Conservation (phyloP, 2,329 filamentous ascomycete genomes). For the Fusarium odoratissimum region DNA sequence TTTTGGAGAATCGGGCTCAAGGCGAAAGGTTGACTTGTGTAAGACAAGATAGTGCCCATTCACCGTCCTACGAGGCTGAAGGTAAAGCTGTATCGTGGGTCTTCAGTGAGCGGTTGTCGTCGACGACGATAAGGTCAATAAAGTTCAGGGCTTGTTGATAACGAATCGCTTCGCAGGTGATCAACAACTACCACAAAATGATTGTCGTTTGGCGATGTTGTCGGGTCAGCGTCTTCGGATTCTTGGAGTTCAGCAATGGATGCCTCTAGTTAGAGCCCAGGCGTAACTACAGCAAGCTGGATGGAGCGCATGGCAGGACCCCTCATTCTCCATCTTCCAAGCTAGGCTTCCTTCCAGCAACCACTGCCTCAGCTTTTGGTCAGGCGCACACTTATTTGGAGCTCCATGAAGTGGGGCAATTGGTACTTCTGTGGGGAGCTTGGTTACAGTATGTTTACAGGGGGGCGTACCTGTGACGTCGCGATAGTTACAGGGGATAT, state of each 20-base stretch:
- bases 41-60: constrained; percentile 38
- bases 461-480: constrained; percentile 23
- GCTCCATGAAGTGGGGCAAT: constrained; percentile 17
- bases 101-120: constrained; percentile 4
- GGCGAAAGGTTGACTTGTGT: constrained; percentile 23
- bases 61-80: constrained; percentile 37
- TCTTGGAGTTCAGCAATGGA: constrained; percentile 1
- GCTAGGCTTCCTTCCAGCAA: constrained; percentile 5
- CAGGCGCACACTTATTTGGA: constrained; percentile 27
- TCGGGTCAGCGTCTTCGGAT: constrained; percentile 33
- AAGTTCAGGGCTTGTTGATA: neutral
- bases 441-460: constrained; percentile 7
- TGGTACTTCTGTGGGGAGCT: neutral
- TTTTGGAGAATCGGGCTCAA: neutral
- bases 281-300: neutral
- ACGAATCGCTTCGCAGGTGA: neutral
- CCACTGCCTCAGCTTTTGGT: constrained; percentile 36
- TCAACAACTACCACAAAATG: neutral
- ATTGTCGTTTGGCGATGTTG: constrained; percentile 25
- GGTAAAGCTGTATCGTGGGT: constrained; percentile 27
- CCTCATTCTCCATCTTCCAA: constrained; percentile 27
- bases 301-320: constrained; percentile 28
- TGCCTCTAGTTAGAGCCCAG: neutral
- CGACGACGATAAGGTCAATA: neutral
- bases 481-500: constrained; percentile 6